phyloP scores from a whole-genome alignment of 768 basidiomycete species.

The Crucibulum laeve region DNA sequence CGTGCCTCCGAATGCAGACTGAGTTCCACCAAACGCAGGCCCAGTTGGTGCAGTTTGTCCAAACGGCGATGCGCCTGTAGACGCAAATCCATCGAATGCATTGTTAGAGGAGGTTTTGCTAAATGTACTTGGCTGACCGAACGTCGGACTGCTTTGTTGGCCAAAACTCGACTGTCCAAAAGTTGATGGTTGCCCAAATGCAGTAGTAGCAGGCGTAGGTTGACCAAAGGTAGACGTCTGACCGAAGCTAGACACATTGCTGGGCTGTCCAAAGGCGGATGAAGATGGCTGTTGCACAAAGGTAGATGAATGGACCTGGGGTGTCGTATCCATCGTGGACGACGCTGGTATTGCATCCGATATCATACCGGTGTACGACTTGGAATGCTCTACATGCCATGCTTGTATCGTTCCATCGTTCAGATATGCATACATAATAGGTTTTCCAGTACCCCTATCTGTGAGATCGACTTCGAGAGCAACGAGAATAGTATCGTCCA shows the following conservation, averaged over 20 bases:
- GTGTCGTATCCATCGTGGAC: neutral
- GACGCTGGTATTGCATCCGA: conserved; percentile 10
- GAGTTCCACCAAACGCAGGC: conserved; percentile 14
- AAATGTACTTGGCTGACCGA: too few relatives aligned
- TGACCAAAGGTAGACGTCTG: conserved; percentile 18
- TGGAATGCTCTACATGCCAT: conserved; percentile 64
- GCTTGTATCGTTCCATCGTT: conserved; percentile 75
- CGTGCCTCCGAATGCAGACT: conserved; percentile 14
- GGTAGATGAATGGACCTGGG: conserved; percentile 12
- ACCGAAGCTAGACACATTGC: conserved; percentile 4
- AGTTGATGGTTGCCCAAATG: conserved; percentile 17
- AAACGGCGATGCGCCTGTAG: conserved; percentile 25
- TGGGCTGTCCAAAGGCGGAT: conserved; percentile 14
- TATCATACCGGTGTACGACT: conserved; percentile 56
- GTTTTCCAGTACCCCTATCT: conserved; percentile 34
- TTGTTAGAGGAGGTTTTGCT: too few relatives aligned
- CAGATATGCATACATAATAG: conserved; percentile 70
- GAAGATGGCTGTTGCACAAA: conserved; percentile 28
- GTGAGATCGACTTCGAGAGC: conserved; percentile 68
- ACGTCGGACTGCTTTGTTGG: too few relatives aligned
- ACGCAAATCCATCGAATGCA: too few relatives aligned
- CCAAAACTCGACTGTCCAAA: conserved; percentile 19
- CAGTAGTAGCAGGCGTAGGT: conserved; percentile 6
- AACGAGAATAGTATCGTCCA: conserved; percentile 67
- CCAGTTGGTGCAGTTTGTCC: conserved; percentile 26